Base-by-base conservation (phyloP, 257 asterid genomes). In the Orobanche coerulescens region DNA sequence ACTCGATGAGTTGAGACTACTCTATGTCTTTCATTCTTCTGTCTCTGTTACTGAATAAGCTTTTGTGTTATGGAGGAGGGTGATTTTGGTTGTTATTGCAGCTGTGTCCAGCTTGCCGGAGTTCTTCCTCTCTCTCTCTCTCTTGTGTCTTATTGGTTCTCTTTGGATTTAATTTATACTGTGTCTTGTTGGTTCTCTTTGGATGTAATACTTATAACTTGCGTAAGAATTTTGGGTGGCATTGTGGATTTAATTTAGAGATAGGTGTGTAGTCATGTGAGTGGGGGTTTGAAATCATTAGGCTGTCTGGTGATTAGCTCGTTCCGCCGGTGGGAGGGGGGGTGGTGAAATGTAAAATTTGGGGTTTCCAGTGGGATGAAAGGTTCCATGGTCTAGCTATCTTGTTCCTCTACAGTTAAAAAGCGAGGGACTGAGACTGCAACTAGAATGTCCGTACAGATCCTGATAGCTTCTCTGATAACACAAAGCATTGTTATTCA, bases 391-490 rank as follows among this genome's bases (percentile, higher is more conserved):
- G 44, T 39, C 11, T 44, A 36, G 64, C 39, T 30, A 53, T 59
- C 47, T 34, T 13, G 6, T 23, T 43, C 26, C 22, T 37, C 40
- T 24, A 25, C 37, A 1, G 58, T 48, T 26, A 15, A 44, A 11
- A 11, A 34, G 55, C 19, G 18, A 43, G 2, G 11, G 43, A 39
- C 12, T 36, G 36, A 24, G 14, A 40, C 16, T 47, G 67, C 37
- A 34, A 20, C 46, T 24, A 23, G 36, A 7, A 28, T 20, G 13
- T 46, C 8, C 55, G 53, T 67, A 44, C 7, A 58, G 9, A 24
- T 51, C 18, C 49, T 54, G 13, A 24, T 51, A n/a, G 43, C 58
- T 57, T 52, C 40, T 53, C 43, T 63, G 59, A 76, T 68, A 42
- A 23, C 43, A 50, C 28, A 53, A 15, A 11, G 3, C 9, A 2